Evolutionary conservation across 495 filamentous ascomycete species (phyloP), one percentile per base, ranked within the genome.

Genomic region (Aspergillus sclerotioniger): DNA sequence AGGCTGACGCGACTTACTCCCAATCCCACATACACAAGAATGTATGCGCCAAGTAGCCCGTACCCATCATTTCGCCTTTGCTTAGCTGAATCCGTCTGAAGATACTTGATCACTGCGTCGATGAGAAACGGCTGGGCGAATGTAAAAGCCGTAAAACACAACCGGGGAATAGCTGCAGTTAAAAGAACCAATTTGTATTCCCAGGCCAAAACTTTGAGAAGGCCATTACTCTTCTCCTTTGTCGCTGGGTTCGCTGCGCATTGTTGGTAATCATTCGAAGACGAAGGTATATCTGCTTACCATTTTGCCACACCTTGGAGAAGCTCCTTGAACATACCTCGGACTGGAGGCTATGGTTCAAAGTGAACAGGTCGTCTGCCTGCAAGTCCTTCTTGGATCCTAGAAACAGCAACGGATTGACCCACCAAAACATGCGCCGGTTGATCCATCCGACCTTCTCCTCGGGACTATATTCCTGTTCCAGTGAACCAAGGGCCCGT

Each of bases 71-170:
- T 41, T 3, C 37, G 37, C 13, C 41, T 43, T 8, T 17, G 9
- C 16, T 41, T 13, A 19, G 6, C 21, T 3, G n/a, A 3, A 12
- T 20, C 17, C 8, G 41, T n/a, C 13, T n/a, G 8, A 12, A 39
- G 8, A 25, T 53, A 43, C 32, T 17, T 15, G 10, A 53, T 53
- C 10, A 43, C 51, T 8, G 32, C 15, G n/a, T 28, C 33, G 51
- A 53, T 43, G 16, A 53, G 15, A 19, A 43, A 53, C 8, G 51
- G 51, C 31, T 53, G 51, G 6, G 51, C 31, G 21, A 41, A 53
- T 5, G 51, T 53, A 15, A 53, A 53, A 2, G 25, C 51, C 32
- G 35, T 53, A 9, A 39, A 16, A n/a, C 17, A 53, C 33, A 53
- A 19, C 13, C 51, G 33, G 10, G 51, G 51, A 41, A 53, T 1